Base-by-base conservation (phyloP, 2,329 filamentous ascomycete species). In the Botrytis porri region DNA sequence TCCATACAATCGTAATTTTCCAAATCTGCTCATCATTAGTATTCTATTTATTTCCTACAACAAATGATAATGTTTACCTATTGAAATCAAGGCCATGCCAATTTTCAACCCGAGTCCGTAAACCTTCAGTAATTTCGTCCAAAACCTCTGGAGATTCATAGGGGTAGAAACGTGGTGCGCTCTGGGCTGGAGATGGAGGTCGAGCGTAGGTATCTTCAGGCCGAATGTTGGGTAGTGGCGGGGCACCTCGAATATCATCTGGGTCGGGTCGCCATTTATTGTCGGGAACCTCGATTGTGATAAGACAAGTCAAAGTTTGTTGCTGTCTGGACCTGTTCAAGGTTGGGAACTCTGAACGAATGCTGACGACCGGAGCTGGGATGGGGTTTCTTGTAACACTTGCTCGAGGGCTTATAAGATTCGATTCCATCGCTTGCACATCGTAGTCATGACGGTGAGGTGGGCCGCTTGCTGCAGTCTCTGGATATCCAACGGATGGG, bases 1-100 rank as follows among this genome's bases (percentile, higher is more conserved):
- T 41, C 94, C 95, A 79, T 97, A 95, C 45, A 98, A 85, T 45
- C 95, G 90, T 76, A 99, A 86, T 80, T 96, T 97, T 75, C 96
- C 96, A 81, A 99, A 99, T 76, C 93, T 93, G 77, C 65, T 7
- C 35, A 77, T 84, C 77, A 84, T 81, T 66, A 72, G 39, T n/a
- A 64, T 35, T 39, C 54, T 39, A 6, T 54, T 25, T 61, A 43
- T 57, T 12, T 25, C 39, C 64, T 22, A 29, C 22, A 43, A 10
- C 12, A 22, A 29, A 59, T 29, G 18, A 18, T 45, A 6, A 63
- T 43, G 76, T 85, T 78, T 84, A 92, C 87, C 93, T 89, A 80
- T 90, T 89, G 80, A 98, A 98, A 80, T 98, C 95, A 32, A 99
- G 86, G 0, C 96, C 95, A 81, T 99, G 96, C 96, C 96, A 99